Percentiles rank a stretch among this genome's conserved stretches.
These are phyloP conservation scores for Amylostereum areolatum DNA, from an alignment of 1,284 basidiomycete species.

Conservation along the genomic window DNA sequence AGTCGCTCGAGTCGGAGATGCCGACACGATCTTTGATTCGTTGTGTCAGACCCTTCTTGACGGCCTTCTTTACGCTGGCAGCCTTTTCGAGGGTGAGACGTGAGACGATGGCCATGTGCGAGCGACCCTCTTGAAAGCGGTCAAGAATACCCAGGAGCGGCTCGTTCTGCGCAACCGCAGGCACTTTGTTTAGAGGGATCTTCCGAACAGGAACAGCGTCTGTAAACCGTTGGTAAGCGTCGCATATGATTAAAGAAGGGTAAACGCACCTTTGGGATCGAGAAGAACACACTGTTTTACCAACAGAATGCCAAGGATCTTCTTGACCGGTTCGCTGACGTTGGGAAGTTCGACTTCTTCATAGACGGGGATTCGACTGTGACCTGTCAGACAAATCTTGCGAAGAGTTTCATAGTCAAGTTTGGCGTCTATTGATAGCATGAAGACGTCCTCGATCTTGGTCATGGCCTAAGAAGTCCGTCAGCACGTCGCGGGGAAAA, in stretches of 20 bases:
- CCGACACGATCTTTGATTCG: constrained; percentile 60
- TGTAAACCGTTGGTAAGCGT: constrained; percentile 19
- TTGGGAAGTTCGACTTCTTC: constrained; percentile 62
- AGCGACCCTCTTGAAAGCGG: constrained; percentile 86
- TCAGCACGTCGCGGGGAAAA: not conserved
- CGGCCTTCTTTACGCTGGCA: constrained; percentile 60
- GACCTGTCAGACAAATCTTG: constrained; percentile 71
- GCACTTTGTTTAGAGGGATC: constrained; percentile 80
- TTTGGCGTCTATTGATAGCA: constrained; percentile 76
- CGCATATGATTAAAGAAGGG: not conserved
- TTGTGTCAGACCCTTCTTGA: constrained; percentile 67
- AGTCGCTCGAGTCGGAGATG: constrained; percentile 43
- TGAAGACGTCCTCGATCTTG: constrained; percentile 72
- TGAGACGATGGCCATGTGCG: constrained; percentile 88
- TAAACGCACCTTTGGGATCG: constrained; percentile 69
- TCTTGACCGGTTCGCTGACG: constrained; percentile 43
- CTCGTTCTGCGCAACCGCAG: constrained; percentile 82
- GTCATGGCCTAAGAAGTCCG: constrained; percentile 62
- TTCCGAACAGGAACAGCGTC: constrained; percentile 75
- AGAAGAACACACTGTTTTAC: constrained; percentile 87
- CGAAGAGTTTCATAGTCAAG: constrained; percentile 77
- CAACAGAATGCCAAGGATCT: constrained; percentile 76
- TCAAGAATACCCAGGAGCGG: constrained; percentile 84
- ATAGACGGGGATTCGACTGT: constrained; percentile 73
- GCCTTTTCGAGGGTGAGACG: constrained; percentile 45